Percentiles rank a stretch among this genome's conserved stretches.
Evolutionary conservation across 768 basidiomycete genomes (phyloP).

Genomic region (Trametes coccinea): DNA sequence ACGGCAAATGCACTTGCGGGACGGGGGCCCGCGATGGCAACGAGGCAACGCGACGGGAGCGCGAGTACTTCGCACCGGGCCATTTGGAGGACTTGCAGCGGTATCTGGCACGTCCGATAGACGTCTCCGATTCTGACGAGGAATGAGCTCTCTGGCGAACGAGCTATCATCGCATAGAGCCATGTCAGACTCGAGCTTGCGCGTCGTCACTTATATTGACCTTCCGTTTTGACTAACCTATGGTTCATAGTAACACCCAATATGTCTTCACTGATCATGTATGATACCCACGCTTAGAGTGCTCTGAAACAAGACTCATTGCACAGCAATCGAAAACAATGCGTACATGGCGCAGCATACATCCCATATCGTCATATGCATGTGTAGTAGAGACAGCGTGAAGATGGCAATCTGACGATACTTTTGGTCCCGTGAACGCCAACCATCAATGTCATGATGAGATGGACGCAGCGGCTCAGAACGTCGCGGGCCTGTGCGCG

Average conservation of each 20-base stretch:
- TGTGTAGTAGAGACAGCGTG: conserved; percentile 13
- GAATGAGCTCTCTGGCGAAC: not conserved
- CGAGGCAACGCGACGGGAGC: conserved; percentile 1
- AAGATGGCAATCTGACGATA: conserved; percentile 12
- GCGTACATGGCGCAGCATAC: conserved; percentile 17
- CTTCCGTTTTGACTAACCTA: too few relatives aligned
- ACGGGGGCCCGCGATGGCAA: not conserved
- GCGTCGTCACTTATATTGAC: too few relatives aligned
- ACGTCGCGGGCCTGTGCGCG: conserved; percentile 75
- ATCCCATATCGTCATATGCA: conserved; percentile 25
- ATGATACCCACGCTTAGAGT: not conserved
- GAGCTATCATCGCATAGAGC: not conserved
- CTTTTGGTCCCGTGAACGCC: conserved; percentile 11
- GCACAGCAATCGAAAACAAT: conserved; percentile 2
- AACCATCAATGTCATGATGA: not conserved
- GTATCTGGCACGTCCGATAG: not conserved
- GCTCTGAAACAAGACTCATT: not conserved
- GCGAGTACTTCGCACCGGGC: not conserved
- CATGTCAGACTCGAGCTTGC: too few relatives aligned
- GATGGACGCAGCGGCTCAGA: conserved; percentile 38
- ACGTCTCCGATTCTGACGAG: not conserved
- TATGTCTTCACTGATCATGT: too few relatives aligned
- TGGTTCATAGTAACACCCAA: too few relatives aligned
- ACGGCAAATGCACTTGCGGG: conserved; percentile 31
- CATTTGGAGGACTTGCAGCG: not conserved